Conservation (phyloP, 2,329 filamentous ascomycete genomes). For the Fusarium pilosicola region DNA sequence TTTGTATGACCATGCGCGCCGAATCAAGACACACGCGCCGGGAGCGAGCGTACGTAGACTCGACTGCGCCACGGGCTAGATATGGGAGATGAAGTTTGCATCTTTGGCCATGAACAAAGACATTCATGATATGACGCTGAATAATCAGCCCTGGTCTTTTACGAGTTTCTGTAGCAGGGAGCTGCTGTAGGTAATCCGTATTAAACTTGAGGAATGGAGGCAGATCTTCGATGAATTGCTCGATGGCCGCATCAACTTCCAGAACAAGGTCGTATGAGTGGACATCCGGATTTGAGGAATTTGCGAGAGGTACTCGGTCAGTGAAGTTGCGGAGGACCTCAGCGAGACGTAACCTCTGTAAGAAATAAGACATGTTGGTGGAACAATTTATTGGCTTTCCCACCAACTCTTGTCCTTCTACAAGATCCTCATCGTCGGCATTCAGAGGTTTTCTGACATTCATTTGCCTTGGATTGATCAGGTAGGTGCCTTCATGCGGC, state of each 20-base stretch:
- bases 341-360: slow-evolving; percentile 52
- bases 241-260: slow-evolving; percentile 47
- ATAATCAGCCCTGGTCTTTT: slow-evolving; percentile 41
- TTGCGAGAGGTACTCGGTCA: slow-evolving; percentile 45
- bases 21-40: slow-evolving; percentile 47
- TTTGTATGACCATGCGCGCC: slow-evolving; percentile 46
- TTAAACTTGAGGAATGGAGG: slow-evolving; percentile 46
- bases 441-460: slow-evolving; percentile 52
- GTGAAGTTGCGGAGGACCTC: slow-evolving; percentile 51
- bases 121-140: slow-evolving; percentile 49
- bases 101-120: slow-evolving; percentile 48
- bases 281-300: slow-evolving; percentile 43
- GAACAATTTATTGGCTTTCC: slow-evolving; percentile 45
- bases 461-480: slow-evolving; percentile 53
- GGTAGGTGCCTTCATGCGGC: slow-evolving; percentile 50
- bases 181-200: slow-evolving; percentile 21
- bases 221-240: slow-evolving; percentile 43
- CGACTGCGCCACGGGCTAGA: slow-evolving; percentile 48
- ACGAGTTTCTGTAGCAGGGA: slow-evolving; percentile 38
- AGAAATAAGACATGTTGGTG: slow-evolving; percentile 51
- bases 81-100: slow-evolving; percentile 52
- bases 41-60: slow-evolving; percentile 48
- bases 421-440: slow-evolving; percentile 51
- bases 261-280: slow-evolving; percentile 47
- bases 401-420: slow-evolving; percentile 43